Evolutionary conservation across 179 eudicot species (phyloP).

Genomic region (Beta macrorhiza): DNA sequence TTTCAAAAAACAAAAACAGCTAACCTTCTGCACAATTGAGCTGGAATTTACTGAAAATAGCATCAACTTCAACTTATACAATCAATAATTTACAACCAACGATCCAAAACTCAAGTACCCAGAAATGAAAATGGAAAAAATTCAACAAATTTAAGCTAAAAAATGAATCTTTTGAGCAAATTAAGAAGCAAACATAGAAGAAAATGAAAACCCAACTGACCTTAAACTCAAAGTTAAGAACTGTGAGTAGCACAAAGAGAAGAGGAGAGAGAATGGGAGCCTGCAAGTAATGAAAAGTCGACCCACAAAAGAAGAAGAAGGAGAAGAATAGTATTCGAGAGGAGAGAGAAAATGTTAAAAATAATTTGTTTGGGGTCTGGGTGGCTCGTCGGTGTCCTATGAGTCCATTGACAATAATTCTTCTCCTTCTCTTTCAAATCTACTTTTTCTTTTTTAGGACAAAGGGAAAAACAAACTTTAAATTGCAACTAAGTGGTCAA

Average conservation of each 20-base stretch:
- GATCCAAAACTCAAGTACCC: constrained; percentile 25
- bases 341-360: constrained; percentile 16
- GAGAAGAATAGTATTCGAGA: neutral
- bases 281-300: constrained; percentile 23
- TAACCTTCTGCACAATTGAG: neutral
- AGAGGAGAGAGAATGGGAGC: constrained; percentile 18
- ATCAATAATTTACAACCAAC: neutral
- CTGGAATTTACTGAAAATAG: neutral
- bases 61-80: neutral
- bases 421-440: constrained; percentile 11
- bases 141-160: constrained; percentile 9
- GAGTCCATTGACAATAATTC: constrained; percentile 10
- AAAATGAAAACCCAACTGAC: constrained; percentile 13
- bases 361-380: constrained; percentile 37
- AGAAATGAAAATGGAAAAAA: constrained; percentile 11
- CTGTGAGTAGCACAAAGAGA: constrained; percentile 8
- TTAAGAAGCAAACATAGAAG: neutral
- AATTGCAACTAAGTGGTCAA: neutral
- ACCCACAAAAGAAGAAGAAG: constrained; percentile 9
- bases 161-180: neutral
- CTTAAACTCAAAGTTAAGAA: constrained; percentile 12
- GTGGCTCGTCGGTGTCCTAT: constrained; percentile 61
- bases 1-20: neutral
- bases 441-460: neutral
- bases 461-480: neutral